Evolutionary conservation across 75 land plant species (phyloP).

Genomic region (Cunninghamia lanceolata): DNA sequence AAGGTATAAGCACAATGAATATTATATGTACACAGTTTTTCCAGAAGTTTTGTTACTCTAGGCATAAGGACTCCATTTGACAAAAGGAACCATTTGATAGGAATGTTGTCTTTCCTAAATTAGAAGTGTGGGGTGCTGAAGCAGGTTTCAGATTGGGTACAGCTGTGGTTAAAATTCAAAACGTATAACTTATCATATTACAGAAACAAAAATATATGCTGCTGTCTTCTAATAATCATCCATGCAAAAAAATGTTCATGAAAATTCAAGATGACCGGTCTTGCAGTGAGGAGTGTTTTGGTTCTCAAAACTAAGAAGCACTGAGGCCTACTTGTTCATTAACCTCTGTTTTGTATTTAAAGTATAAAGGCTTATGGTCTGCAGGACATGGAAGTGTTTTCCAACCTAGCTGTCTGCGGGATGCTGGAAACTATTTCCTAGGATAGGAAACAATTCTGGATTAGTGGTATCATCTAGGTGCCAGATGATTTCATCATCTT

Average conservation of each 20-base stretch:
- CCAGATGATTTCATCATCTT: neutral
- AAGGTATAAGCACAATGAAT: too few species aligned
- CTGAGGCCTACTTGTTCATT: neutral
- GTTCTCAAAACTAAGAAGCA: neutral
- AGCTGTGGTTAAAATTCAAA: neutral
- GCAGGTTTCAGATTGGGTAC: neutral
- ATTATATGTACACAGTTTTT: too few species aligned
- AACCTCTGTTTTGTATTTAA: neutral
- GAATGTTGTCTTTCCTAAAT: neutral
- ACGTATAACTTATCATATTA: neutral
- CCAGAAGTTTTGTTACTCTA: too few species aligned
- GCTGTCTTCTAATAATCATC: neutral
- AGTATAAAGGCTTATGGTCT: neutral
- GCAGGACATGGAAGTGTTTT: neutral
- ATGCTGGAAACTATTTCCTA: neutral
- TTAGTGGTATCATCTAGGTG: neutral
- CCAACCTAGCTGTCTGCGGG: neutral
- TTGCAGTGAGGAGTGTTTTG: neutral
- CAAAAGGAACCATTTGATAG: neutral
- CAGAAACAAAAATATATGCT: neutral
- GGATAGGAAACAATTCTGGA: neutral
- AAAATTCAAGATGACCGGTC: neutral
- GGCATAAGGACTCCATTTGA: neutral
- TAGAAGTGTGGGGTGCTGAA: neutral
- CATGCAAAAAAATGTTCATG: neutral